Base-by-base conservation (phyloP, 2,329 filamentous ascomycete genomes). In the Alternaria tenuissima region DNA sequence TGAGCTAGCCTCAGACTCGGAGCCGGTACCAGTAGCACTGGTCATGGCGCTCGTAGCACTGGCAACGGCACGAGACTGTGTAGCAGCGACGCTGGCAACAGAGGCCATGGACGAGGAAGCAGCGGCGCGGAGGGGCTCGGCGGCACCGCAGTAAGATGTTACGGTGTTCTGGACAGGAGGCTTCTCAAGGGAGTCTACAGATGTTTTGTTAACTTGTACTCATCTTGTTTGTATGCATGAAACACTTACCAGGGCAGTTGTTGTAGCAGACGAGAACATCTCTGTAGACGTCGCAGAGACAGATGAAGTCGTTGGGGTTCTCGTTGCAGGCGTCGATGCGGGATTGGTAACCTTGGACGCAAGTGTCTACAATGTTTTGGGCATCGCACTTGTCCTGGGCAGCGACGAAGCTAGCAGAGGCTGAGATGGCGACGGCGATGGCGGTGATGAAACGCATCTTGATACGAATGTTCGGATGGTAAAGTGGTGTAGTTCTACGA, bases 241-340 rank as follows among this genome's bases (percentile, higher is more conserved):
- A 30, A 30, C 28, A 20, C 32, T 24, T 26, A 49, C 46, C 46
- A 53, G 87, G 86, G 80, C 88, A 89, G 81, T 88, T 87, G 81
- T 85, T 85, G 80, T 88, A 89, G 84, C 88, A 89, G 32, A 82
- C 85, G 65, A 85, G 67, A 36, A 87, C 79, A 54, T 85, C 81
- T 38, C 73, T 82, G 74, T 84, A 86, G 67, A 85, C 82, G 51
- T 82, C 78, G 77, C 87, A 90, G 30, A 88, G 80, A 77, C 88
- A 89, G 68, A 79, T 76, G 78, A 81, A 86, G 76, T 87, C 84
- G 63, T 82, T 83, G 41, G 68, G 55, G 24, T 68, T 70, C 52
- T 32, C 57, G 44, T 63, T 67, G 76, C 85, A 87, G 46, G 66
- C 68, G 18, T 78, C 63, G 69, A 85, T 76, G 57, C 80, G 79